phyloP scores from a whole-genome alignment of 2,329 filamentous ascomycete species.

The Leptoxyphium fumago region DNA sequence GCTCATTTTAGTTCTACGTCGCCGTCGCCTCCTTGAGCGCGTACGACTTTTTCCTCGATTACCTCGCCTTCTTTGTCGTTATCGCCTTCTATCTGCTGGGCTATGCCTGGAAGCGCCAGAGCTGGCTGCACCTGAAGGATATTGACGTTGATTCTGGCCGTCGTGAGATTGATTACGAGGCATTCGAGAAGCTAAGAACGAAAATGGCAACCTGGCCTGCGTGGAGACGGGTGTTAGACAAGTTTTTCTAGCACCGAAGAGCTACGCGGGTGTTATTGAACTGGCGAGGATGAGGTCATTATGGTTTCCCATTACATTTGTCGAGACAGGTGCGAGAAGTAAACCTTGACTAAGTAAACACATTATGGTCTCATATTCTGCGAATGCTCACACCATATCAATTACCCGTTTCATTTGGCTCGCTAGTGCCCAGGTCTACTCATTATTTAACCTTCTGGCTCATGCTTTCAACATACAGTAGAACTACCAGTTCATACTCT shows the following conservation, averaged over 20 bases:
- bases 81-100: slow-evolving; percentile 38
- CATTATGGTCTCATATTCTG: too few species aligned
- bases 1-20: background rate
- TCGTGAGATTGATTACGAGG: slow-evolving; percentile 50
- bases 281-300: too few species aligned
- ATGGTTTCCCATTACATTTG: too few species aligned
- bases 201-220: slow-evolving; percentile 36
- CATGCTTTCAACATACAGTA: too few species aligned
- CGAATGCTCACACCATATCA: too few species aligned
- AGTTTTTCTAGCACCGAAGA: slow-evolving; percentile 9
- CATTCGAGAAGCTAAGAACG: slow-evolving; percentile 41
- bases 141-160: slow-evolving; percentile 56
- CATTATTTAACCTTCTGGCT: too few species aligned
- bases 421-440: too few species aligned
- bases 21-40: background rate
- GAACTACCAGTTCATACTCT: too few species aligned
- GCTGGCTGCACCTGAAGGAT: slow-evolving; percentile 42
- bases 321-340: too few species aligned
- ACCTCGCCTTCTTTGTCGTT: background rate
- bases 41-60: background rate
- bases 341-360: too few species aligned
- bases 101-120: slow-evolving; percentile 49
- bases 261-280: too few species aligned
- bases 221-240: slow-evolving; percentile 28
- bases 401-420: too few species aligned